Evolutionary conservation across 192 early-diverging fungal genomes (phyloP).

Genomic region (Geranomyces variabilis): DNA sequence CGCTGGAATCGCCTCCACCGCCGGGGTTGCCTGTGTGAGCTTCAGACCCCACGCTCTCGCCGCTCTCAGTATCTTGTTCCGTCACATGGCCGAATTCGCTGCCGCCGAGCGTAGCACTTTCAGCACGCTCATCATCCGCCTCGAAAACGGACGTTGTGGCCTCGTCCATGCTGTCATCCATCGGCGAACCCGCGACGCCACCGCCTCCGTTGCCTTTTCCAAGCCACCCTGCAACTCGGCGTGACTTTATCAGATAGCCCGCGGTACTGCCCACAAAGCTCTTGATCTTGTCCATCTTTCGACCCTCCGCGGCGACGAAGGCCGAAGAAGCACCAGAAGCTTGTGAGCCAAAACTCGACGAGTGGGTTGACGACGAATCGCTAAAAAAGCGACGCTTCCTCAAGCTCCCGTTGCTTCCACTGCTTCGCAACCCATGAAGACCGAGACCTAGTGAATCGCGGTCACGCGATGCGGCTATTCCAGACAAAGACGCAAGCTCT

Average conservation of each 20-base stretch:
- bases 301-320: not conserved
- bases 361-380: constrained; percentile 12
- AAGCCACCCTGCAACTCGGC: constrained; percentile 38
- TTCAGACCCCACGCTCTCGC: too few species aligned
- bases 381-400: constrained; percentile 32
- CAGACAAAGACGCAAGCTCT: constrained; percentile 42
- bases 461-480: not conserved
- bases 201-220: not conserved
- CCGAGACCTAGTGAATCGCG: not conserved
- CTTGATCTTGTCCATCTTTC: constrained; percentile 35
- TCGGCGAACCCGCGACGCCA: not conserved
- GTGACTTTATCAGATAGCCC: constrained; percentile 29
- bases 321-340: not conserved
- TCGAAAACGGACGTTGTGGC: constrained; percentile 3
- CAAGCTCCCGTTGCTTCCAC: not conserved
- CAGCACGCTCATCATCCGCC: not conserved
- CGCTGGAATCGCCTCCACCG: too few species aligned
- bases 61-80: too few species aligned
- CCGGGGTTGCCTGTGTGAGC: too few species aligned
- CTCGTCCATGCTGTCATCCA: not conserved
- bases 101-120: not conserved
- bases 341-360: not conserved
- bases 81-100: too few species aligned
- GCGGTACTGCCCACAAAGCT: constrained; percentile 33
- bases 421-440: not conserved